A percentile compares a stretch with the other conserved stretches of the same genome.
These are phyloP conservation scores for Verticillium klebahnii DNA, from an alignment of 2,329 filamentous ascomycete species.

Conservation along the genomic window DNA sequence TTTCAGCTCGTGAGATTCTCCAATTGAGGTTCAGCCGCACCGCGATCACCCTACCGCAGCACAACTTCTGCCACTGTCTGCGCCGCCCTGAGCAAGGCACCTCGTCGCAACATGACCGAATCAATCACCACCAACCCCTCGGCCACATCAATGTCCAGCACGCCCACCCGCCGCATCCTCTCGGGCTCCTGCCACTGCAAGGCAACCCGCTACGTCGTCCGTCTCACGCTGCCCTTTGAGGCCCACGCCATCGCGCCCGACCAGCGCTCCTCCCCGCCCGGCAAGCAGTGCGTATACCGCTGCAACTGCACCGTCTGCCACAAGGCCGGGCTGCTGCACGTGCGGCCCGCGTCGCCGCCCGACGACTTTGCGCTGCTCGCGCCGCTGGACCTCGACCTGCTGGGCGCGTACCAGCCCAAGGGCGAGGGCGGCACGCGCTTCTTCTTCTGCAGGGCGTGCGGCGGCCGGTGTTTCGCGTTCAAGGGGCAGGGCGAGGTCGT, in stretches of 20 bases:
- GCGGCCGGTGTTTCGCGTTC: conserved; percentile 36
- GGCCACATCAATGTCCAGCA: conserved; percentile 8
- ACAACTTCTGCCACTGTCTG: not conserved
- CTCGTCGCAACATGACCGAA: not conserved
- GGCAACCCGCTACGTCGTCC: conserved; percentile 34
- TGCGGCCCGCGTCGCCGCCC: conserved; percentile 26
- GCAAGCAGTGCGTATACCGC: conserved; percentile 24
- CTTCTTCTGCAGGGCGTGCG: conserved; percentile 43
- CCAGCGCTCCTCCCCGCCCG: conserved; percentile 10
- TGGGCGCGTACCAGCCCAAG: conserved; percentile 34
- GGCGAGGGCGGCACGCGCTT: conserved; percentile 25
- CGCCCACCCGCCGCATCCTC: conserved; percentile 17
- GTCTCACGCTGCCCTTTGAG: conserved; percentile 27
- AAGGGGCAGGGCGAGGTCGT: conserved; percentile 25
- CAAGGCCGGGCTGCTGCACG: conserved; percentile 41
- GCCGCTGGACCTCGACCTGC: conserved; percentile 29
- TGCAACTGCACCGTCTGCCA: conserved; percentile 48
- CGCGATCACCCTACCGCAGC: not conserved
- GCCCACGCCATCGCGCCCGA: conserved; percentile 8
- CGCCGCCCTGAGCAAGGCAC: no score
- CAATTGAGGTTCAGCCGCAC: no score
- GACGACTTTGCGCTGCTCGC: conserved; percentile 42
- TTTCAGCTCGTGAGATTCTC: no score
- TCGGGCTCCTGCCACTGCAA: conserved; percentile 45
- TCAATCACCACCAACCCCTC: not conserved